These are phyloP conservation scores for Lojkania enalia DNA, from an alignment of 2,329 filamentous ascomycete genomes.

Conservation along the genomic window DNA sequence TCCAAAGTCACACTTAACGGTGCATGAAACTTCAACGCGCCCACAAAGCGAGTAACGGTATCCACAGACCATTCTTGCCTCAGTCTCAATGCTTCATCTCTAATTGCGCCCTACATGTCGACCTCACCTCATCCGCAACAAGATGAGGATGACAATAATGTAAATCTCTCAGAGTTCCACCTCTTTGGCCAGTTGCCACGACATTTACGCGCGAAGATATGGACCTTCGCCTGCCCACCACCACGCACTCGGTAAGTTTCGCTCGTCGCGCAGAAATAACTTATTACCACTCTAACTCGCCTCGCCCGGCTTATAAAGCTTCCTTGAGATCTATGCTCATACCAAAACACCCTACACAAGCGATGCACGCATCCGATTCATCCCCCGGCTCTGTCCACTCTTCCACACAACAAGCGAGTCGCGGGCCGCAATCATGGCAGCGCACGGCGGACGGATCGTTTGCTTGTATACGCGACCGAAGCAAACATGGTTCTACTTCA, in stretches of 20 bases:
- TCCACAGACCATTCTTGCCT: too few relatives aligned
- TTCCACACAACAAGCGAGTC: slow-evolving; percentile 14
- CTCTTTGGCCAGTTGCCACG: slow-evolving; percentile 9
- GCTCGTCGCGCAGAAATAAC: too few relatives aligned
- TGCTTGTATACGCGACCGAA: slow-evolving; percentile 3
- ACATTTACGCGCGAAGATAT: slow-evolving; percentile 8
- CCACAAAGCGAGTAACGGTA: too few relatives aligned
- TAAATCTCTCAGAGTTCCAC: too few relatives aligned
- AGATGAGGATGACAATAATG: too few relatives aligned
- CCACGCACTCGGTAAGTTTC: slow-evolving; percentile 19
- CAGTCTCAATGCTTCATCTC: too few relatives aligned
- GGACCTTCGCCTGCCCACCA: slow-evolving; percentile 7
- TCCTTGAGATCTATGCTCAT: slow-evolving; percentile 19
- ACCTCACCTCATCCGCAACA: too few relatives aligned
- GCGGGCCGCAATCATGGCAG: slow-evolving; percentile 10
- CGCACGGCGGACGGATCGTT: slow-evolving; percentile 13
- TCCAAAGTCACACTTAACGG: too few relatives aligned
- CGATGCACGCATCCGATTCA: slow-evolving; percentile 12
- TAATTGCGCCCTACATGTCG: too few relatives aligned
- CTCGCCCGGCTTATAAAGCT: too few relatives aligned
- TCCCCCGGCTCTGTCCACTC: slow-evolving; percentile 14
- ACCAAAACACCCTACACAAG: slow-evolving; percentile 11
- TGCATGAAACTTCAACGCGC: too few relatives aligned
- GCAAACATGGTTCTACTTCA: slow-evolving; percentile 14
- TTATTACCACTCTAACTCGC: too few relatives aligned